Percentiles rank a stretch among this genome's conserved stretches.
Conservation (phyloP, 108 stramenopile species). For the Cafeteria roenbergensis region DNA sequence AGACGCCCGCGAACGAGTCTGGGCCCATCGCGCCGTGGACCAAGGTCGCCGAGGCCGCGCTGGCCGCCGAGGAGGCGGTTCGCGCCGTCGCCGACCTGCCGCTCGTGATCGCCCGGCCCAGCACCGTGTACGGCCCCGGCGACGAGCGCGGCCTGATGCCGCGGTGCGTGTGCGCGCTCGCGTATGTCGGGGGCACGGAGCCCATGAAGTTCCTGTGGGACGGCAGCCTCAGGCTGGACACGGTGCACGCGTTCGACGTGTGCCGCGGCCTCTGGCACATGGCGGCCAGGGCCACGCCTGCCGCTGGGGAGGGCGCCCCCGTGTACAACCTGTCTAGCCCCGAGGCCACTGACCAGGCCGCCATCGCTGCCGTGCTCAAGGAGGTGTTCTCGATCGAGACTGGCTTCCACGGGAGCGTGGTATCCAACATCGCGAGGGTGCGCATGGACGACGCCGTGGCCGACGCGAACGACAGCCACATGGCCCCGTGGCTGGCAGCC, state of each 20-base stretch:
- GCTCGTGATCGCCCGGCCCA: neutral
- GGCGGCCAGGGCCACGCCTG: too few species aligned
- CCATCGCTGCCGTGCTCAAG: neutral
- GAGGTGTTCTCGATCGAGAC: neutral
- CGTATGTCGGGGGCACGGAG: neutral
- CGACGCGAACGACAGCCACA: neutral
- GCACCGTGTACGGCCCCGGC: neutral
- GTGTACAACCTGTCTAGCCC: neutral
- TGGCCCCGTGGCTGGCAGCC: neutral
- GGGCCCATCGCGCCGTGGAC: neutral
- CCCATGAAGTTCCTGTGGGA: constrained; percentile 1
- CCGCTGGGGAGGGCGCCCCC: neutral
- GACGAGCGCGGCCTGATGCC: neutral
- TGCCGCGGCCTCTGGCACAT: neutral
- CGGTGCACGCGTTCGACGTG: constrained; percentile 3
- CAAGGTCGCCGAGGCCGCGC: neutral
- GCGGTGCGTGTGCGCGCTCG: neutral
- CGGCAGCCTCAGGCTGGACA: neutral
- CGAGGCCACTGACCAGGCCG: neutral
- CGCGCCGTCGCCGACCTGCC: neutral
- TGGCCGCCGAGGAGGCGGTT: neutral
- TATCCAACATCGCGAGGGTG: neutral
- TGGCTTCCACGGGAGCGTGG: neutral
- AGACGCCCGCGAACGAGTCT: neutral
- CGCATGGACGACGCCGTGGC: neutral